Evolutionary conservation across 768 basidiomycete species (phyloP), one percentile per base, ranked within the genome.

Genomic region (Lentinula boryana): DNA sequence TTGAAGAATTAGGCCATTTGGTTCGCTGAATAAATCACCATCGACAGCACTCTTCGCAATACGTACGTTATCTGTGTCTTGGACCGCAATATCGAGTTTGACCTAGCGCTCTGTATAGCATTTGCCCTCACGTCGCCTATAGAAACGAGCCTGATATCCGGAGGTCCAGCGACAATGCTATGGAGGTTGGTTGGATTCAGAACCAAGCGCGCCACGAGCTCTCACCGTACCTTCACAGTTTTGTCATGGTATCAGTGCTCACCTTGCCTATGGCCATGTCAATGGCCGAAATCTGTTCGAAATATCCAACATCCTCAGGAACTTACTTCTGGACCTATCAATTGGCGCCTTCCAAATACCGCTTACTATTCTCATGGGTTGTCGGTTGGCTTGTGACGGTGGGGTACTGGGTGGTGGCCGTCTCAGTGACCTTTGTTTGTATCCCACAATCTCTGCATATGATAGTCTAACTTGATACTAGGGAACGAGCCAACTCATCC

Each of bases 301-400:
- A 81, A 62, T 85, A 83, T 63, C 84, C 84, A 0, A 85, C 84
- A 1, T 82, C 83, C 0, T 83, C 83, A 0, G 84, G 84, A 15
- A 80, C 84, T 1, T 85, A 84, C 63, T 86, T 88, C 64, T 88
- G 86, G 86, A 81, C 82, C 49, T 87, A 83, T 64, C 79, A 82
- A 51, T 74, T 88, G 8, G 80, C 83, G 0, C 77, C 50, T 3
- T 80, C 84, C 0, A 75, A 72, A 53, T 78, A 76, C 60, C 75
- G 81, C 56, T 70, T 85, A 6, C 64, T 86, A 8, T 70, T 80
- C 2, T 84, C 82, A 15, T 88, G 86, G 82, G 81, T 88, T 51
- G 84, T 84, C 60, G 86, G 87, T 5, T 89, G 87, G 87, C 71
- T 88, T 16, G 84, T 82, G 1, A 74, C 86, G 65, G 84, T 86